phyloP scores from a whole-genome alignment of 345 rosid genomes.

The Populus simonii region DNA sequence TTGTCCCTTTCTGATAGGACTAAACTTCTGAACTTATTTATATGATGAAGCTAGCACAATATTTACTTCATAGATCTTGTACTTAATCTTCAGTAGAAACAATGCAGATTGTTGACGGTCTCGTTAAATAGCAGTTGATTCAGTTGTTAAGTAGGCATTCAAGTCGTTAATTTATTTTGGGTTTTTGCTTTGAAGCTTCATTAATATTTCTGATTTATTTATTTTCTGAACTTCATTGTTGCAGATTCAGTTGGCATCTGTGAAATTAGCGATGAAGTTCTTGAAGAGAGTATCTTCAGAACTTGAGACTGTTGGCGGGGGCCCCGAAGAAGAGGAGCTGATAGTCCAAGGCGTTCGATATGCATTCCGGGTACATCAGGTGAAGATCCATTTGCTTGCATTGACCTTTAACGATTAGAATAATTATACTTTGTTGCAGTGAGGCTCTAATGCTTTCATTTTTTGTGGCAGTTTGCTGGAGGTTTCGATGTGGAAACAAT shows the following conservation, averaged over 20 bases:
- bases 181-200: neutral
- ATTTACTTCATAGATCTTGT: too few relatives aligned
- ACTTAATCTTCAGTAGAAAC: too few relatives aligned
- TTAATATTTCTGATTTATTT: neutral
- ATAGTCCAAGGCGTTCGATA: slow-evolving; percentile 89
- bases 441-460: neutral
- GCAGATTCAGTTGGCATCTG: slow-evolving; percentile 87
- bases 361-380: slow-evolving; percentile 99
- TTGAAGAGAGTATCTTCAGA: slow-evolving; percentile 95
- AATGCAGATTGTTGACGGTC: too few relatives aligned
- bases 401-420: too few relatives aligned
- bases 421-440: neutral
- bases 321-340: slow-evolving; percentile 92
- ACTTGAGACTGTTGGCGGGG: slow-evolving; percentile 58
- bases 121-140: too few relatives aligned
- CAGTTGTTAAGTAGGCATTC: too few relatives aligned
- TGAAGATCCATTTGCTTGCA: slow-evolving; percentile 1
- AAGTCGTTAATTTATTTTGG: too few relatives aligned
- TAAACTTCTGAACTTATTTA: too few relatives aligned
- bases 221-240: neutral
- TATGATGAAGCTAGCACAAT: too few relatives aligned
- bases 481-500: slow-evolving; percentile 94
- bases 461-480: slow-evolving; percentile 70
- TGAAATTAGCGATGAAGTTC: slow-evolving; percentile 90
- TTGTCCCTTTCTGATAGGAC: too few relatives aligned